Base-by-base conservation (phyloP, 2,329 filamentous ascomycete species). In the Xylariaceae sp. region DNA sequence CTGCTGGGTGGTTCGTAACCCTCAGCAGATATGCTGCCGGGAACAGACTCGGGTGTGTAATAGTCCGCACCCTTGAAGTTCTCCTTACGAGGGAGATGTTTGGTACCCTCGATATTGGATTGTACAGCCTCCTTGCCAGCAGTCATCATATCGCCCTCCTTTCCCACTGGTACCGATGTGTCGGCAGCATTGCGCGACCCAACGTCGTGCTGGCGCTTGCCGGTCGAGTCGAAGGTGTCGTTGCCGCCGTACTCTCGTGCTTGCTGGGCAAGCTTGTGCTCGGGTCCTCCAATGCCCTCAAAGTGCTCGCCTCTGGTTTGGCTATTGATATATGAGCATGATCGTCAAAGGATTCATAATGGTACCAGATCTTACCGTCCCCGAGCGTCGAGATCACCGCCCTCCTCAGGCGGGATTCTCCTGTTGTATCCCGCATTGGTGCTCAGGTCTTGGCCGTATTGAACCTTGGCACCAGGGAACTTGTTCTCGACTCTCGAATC, bases 401-500 rank as follows among this genome's bases (percentile, higher is more conserved):
- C 70, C 53, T 73, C 69, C 43, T 64, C 63, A 2, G 64, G 64
- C 13, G 69, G 67, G 19, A 73, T 72, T 8, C 65, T 63, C 57
- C 65, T 68, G 58, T 72, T 65, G 60, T 67, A 72, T 16, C 69
- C 53, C 15, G 55, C 56, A 49, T 69, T 74, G 34, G 71, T 72
- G 57, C 63, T 68, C 28, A 72, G 46, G 18, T 74, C 68, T 29
- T 66, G 56, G 38, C 64, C 69, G 29, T 67, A 62, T 34, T 48
- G 54, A 30, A 72, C 61, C 17, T 67, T 54, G 12, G 66, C 59
- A 9, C 63, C 65, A 9, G 64, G 64, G 46, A 75, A 73, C 42
- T 67, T 67, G 37, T 63, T 66, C 58, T 69, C 68, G 19, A 61
- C 64, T 9, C 59, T 54, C 1, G 63, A 55, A 40, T 71, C 67